These are phyloP conservation scores for Kurtzmaniella cleridarum DNA, from an alignment of 805 yeast species.

Conservation along the genomic window DNA sequence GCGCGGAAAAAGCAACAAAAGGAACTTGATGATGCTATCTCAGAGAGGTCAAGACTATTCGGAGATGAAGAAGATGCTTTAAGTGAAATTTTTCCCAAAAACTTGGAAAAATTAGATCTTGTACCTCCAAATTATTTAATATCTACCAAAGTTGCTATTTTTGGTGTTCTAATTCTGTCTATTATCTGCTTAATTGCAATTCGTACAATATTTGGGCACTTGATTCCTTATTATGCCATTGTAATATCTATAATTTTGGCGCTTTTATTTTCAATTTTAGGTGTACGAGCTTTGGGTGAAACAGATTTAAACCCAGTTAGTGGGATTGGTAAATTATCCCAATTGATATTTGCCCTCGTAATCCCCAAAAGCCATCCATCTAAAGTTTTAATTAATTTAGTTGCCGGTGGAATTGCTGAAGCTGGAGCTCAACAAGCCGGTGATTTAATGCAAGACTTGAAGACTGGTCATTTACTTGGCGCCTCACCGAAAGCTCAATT, in stretches of 20 bases:
- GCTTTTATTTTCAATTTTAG: constrained; percentile 72
- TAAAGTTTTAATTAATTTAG: constrained; percentile 74
- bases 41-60: constrained; percentile 1
- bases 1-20: constrained; percentile 2
- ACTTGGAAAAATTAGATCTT: constrained; percentile 13
- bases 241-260: constrained; percentile 69
- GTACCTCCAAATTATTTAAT: constrained; percentile 45
- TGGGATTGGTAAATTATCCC: constrained; percentile 93
- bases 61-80: background rate
- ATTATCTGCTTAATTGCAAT: constrained; percentile 63
- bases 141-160: constrained; percentile 39
- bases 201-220: constrained; percentile 59
- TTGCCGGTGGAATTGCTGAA: constrained; percentile 96
- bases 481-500: constrained; percentile 94
- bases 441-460: constrained; percentile 93
- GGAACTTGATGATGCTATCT: background rate
- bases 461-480: constrained; percentile 86
- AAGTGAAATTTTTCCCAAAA: too few relatives aligned
- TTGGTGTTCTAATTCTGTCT: constrained; percentile 65
- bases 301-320: constrained; percentile 96
- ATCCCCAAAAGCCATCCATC: constrained; percentile 75
- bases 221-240: constrained; percentile 68
- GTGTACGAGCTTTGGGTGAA: constrained; percentile 92
- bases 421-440: constrained; percentile 99
- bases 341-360: constrained; percentile 76